These are phyloP conservation scores for Cystofilobasidium bisporidii DNA, from an alignment of 768 basidiomycete genomes.

Conservation along the genomic window DNA sequence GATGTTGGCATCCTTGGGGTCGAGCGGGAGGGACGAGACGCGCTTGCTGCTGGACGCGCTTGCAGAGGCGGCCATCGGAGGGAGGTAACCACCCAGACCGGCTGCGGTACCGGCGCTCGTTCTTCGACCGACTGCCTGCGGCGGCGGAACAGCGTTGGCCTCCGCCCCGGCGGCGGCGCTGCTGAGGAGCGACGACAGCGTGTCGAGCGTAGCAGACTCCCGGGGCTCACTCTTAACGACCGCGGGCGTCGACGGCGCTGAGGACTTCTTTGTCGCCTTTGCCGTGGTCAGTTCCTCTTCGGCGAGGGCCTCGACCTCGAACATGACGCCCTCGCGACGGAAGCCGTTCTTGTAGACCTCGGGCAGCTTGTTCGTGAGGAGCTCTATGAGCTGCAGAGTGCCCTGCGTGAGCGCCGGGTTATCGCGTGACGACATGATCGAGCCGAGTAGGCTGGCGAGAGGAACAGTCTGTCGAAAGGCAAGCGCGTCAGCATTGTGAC, in stretches of 20 bases:
- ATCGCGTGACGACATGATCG: constrained; percentile 85
- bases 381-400: constrained; percentile 84
- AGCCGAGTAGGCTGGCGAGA: constrained; percentile 87
- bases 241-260: constrained; percentile 16
- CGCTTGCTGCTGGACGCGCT: constrained; percentile 58
- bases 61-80: constrained; percentile 40
- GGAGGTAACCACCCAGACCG: not conserved
- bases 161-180: not conserved
- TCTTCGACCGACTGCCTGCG: not conserved
- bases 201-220: constrained; percentile 12
- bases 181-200: not conserved
- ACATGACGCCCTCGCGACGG: constrained; percentile 88
- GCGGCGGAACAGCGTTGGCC: not conserved
- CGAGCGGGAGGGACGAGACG: constrained; percentile 56
- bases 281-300: constrained; percentile 51
- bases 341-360: constrained; percentile 77
- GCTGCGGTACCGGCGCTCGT: not conserved
- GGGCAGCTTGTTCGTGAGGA: constrained; percentile 74
- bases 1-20: constrained; percentile 84
- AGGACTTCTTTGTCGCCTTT: constrained; percentile 23
- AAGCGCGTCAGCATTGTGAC: not conserved
- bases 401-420: constrained; percentile 75
- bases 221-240: constrained; percentile 34
- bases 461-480: constrained; percentile 62
- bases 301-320: constrained; percentile 77